A percentile compares a stretch with the other conserved stretches of the same genome.
Evolutionary conservation across 805 yeast genomes (phyloP).

Genomic region (Suhomyces sp.): DNA sequence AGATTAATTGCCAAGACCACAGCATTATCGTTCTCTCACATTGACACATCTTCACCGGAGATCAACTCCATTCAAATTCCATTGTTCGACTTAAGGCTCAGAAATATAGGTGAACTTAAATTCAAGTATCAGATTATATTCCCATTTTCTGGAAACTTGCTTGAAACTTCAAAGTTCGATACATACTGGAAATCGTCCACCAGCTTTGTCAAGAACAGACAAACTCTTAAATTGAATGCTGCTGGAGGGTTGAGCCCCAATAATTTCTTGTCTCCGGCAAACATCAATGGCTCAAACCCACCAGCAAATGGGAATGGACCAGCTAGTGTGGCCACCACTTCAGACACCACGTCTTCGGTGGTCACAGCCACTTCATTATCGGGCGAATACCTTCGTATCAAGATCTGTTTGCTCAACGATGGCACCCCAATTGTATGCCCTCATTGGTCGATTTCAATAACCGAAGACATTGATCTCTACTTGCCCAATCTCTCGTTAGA

Average conservation of each 20-base stretch:
- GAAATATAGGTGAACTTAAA: constrained; percentile 75
- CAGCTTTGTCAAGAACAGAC: constrained; percentile 41
- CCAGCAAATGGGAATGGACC: constrained; percentile 6
- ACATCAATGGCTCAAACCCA: constrained; percentile 4
- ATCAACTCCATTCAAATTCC: constrained; percentile 55
- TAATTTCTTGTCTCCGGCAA: constrained; percentile 37
- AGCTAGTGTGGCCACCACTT: constrained; percentile 4
- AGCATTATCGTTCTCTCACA: constrained; percentile 55
- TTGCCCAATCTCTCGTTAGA: constrained; percentile 56
- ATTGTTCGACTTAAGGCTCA: constrained; percentile 74
- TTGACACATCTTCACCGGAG: constrained; percentile 40
- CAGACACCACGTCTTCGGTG: constrained; percentile 48
- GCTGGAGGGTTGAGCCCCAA: constrained; percentile 43
- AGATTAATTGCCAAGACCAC: constrained; percentile 86
- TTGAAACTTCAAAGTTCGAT: constrained; percentile 89
- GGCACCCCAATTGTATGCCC: constrained; percentile 86
- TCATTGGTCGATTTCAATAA: constrained; percentile 50
- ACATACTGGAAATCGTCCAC: constrained; percentile 95
- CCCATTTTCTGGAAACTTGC: constrained; percentile 81
- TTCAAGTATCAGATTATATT: constrained; percentile 79
- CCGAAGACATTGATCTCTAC: constrained; percentile 53
- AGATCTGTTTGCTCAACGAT: constrained; percentile 72
- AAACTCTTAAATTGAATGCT: constrained; percentile 29
- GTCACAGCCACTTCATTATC: constrained; percentile 89
- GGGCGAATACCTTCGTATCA: constrained; percentile 72